Base-by-base conservation (phyloP, 768 basidiomycete genomes). In the Trametes cingulata region DNA sequence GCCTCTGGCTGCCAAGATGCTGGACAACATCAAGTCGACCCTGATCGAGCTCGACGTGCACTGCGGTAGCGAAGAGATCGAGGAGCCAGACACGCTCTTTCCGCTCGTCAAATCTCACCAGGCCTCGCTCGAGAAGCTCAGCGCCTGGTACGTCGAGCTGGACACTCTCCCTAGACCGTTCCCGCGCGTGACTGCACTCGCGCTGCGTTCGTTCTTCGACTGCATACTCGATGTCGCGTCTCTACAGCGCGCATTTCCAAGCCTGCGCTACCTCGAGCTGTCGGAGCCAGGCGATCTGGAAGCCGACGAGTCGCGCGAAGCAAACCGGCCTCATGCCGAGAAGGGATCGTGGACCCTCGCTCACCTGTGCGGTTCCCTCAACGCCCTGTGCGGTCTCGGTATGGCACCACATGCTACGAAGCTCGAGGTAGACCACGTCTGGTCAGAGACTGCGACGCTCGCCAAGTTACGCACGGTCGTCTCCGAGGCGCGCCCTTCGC, bases 341-440 rank as follows among this genome's bases (percentile, higher is more conserved):
- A n/a, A 25, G 14, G 10, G 40, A 7, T n/a, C 27, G 0, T 43
- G 41, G 52, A 12, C 17, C 19, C 52, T 53, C 14, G 17, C n/a
- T 19, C 41, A 43, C 41, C 41, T 53, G 1, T 53, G 40, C 19
- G 52, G 52, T 17, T 9, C 40, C 25, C 25, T 42, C 41, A 27
- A 53, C 14, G 41, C 40, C 3, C 52, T 53, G 27, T 53, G 43
- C 13, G 25, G 17, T 7, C 39, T 53, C 8, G 52, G 40, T 12
- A 2, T 27, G 12, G n/a, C n/a, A 3, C 41, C n/a, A 25, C 40
- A 15, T 1, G 40, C 29, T 17, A 42, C 27, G 52, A 27, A 33
- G 8, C 9, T 53, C n/a, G 52, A 53, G 27, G 52, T 53, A 17
- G 52, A 56, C n/a, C 25, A 47, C 15, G 12, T 56, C 29, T n/a